Evolutionary conservation across 352 stramenopile species (phyloP), one percentile per base, ranked within the genome.

Genomic region (Thalassiosira oceanica): DNA sequence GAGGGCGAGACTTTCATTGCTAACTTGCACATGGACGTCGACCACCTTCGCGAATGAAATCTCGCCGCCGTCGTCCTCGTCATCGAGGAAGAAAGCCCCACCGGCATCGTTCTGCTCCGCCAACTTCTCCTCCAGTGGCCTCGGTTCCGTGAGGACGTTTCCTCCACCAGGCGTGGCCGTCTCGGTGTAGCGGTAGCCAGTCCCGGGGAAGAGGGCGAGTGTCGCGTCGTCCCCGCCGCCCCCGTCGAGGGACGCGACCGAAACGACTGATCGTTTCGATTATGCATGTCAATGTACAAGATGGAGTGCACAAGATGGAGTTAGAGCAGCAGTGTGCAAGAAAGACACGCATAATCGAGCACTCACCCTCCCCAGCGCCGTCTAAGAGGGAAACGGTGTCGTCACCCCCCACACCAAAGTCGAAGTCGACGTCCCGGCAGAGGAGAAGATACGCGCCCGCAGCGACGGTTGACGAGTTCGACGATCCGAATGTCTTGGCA

Each of bases 381-480:
- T 37, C 31, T n/a, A 8, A 13, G 31, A 37, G 31, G 7, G 31
- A 13, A n/a, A 37, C n/a, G 7, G 8, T 8, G 31, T 37, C 31
- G 31, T 8, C 8, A 13, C 31, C 31, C n/a, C 31, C 31, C 7
- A 45, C 58, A 23, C 31, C 31, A n/a, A 37, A 37, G 31, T 37
- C 31, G 31, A 8, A 8, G 31, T 8, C n/a, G 31, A n/a, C n/a
- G 31, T n/a, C 31, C 7, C 7, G 7, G 53, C 53, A 62, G 8
- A 62, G 35, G 13, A 62, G 36, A 21, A 62, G 53, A 16, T 36
- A 62, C 11, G 10, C 53, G 6, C 39, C 36, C 35, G 53, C 8
- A 23, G n/a, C 13, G 37, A 62, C 8, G 10, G 37, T 27, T 7
- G 31, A 37, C 7, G 8, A 8, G 8, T 13, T n/a, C 7, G 31